Evolutionary conservation across 805 yeast species (phyloP).

Genomic region (Ogataea salicorniae): DNA sequence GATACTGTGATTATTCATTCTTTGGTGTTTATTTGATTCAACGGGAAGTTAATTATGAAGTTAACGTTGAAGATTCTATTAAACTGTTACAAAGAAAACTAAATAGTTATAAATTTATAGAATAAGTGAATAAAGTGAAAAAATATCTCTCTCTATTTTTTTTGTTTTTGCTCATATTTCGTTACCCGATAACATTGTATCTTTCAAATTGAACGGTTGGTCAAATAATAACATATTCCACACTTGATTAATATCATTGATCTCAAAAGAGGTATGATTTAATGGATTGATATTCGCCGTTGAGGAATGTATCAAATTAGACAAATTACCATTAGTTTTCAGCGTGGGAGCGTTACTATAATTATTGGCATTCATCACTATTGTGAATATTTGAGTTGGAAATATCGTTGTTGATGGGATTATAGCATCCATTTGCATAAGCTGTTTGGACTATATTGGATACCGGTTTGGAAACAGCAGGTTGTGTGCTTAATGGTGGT

Average conservation of each 20-base stretch:
- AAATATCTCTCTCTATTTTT: not conserved
- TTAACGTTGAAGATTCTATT: slow-evolving; percentile 19
- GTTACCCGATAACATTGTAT: slow-evolving; percentile 14
- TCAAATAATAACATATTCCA: slow-evolving; percentile 21
- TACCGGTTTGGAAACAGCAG: too few species aligned
- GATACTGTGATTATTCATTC: slow-evolving; percentile 10
- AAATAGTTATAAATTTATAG: slow-evolving; percentile 10
- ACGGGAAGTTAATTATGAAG: slow-evolving; percentile 15
- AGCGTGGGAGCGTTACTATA: too few species aligned
- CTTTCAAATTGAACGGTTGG: slow-evolving; percentile 15
- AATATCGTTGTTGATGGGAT: too few species aligned
- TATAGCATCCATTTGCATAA: too few species aligned
- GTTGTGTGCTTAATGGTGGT: too few species aligned
- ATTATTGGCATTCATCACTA: too few species aligned
- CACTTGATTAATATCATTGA: slow-evolving; percentile 10
- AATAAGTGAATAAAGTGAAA: not conserved
- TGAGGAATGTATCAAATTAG: slow-evolving; percentile 1
- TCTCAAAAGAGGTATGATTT: not conserved
- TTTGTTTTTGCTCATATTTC: not conserved
- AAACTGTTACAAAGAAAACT: slow-evolving; percentile 14
- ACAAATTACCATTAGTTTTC: too few species aligned
- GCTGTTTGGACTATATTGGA: too few species aligned
- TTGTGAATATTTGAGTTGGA: too few species aligned
- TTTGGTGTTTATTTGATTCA: slow-evolving; percentile 23
- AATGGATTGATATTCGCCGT: slow-evolving; percentile 9